These are phyloP conservation scores for Globisporangium nodosum DNA, from an alignment of 352 stramenopile species.

Conservation along the genomic window DNA sequence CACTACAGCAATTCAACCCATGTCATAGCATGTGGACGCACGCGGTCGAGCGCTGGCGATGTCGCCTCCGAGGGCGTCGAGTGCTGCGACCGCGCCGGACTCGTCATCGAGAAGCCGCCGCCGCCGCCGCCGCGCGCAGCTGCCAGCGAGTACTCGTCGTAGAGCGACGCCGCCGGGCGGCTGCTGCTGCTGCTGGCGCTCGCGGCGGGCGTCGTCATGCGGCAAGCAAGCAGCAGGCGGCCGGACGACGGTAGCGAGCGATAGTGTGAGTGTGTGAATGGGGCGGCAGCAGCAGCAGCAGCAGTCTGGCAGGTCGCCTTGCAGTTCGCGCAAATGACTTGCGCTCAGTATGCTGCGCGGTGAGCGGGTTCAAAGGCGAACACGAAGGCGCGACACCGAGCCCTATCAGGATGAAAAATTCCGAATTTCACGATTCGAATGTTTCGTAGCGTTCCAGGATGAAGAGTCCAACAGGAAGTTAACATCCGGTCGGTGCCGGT, in stretches of 20 bases:
- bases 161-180: conserved; percentile 29
- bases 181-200: neutral
- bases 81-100: conserved; percentile 13
- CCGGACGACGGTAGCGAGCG: neutral
- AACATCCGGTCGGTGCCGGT: too few relatives aligned
- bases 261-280: neutral
- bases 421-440: neutral
- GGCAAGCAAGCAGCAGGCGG: neutral
- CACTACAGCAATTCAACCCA: too few relatives aligned
- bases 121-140: conserved; percentile 13
- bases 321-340: neutral
- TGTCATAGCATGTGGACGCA: too few relatives aligned
- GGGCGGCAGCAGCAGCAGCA: neutral
- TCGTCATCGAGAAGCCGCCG: conserved; percentile 9
- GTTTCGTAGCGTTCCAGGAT: too few relatives aligned
- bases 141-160: conserved; percentile 64
- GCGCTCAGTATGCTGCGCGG: neutral
- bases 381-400: neutral
- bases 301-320: neutral
- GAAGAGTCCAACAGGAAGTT: too few relatives aligned
- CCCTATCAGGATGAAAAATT: conserved; percentile 2
- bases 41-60: neutral
- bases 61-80: neutral
- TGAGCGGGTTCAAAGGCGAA: neutral
- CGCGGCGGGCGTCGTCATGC: conserved; percentile 1